Base-by-base conservation (phyloP, 2,329 filamentous ascomycete genomes). In the Arthrobotrys conoides region DNA sequence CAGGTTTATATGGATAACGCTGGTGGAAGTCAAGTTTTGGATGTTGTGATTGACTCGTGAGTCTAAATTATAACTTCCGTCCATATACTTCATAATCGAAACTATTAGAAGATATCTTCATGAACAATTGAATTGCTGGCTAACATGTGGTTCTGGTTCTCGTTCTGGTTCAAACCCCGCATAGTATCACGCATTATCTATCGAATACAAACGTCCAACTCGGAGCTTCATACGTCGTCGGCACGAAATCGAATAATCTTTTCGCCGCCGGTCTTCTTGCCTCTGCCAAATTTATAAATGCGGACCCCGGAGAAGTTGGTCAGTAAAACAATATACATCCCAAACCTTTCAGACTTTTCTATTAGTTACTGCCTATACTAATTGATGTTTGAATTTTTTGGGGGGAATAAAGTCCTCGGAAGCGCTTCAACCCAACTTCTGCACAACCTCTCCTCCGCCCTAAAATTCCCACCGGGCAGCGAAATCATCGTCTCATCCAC, bases 361-460 rank as follows among this genome's bases (percentile, higher is more conserved):
- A 41, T 2, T 27, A 30, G 12, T 22, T 12, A 30, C 27, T 36
- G 9, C 82, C 63, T 81, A 69, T 72, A n/a, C 33, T 18, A 33
- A 20, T 5, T 27, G 51, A n/a, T 55, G 1, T 33, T 12, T 51
- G 22, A 16, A n/a, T 18, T 14, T 14, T 18, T 14, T 22, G 8
- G 51, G n/a, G 5, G 36, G n/a, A 33, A 33, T 57, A 9, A 44
- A 90, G 91, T 92, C 55, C 87, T 93, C 69, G 92, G 92, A 0
- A 85, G 90, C 0, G 93, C 92, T 1, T 92, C 92, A 0, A 94
- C 92, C 0, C 92, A 93, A 82, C 87, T 94, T 9, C 89, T 93
- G 81, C 89, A 91, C 80, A 94, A 94, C 83, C 87, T 94, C 16
- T 88, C 89, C 0, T 86, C 86, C 22, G 85, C 88, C 1, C 84